Evolutionary conservation across 441 rosid genomes (phyloP).

Genomic region (Erodium texanum): DNA sequence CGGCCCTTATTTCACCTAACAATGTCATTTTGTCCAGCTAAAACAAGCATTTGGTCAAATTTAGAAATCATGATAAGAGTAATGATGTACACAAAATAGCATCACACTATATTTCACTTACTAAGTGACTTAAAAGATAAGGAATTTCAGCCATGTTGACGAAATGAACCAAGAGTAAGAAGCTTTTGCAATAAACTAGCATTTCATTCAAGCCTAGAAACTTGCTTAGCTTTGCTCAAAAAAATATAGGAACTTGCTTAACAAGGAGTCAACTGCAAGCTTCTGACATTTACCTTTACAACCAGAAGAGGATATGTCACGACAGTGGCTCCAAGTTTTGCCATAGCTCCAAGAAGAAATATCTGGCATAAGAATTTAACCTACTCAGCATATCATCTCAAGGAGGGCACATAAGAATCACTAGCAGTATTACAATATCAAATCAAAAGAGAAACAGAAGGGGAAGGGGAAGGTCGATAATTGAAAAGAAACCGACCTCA

Average conservation of each 20-base stretch:
- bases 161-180: too few relatives aligned
- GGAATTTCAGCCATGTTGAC: not conserved
- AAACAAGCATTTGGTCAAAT: not conserved
- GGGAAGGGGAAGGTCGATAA: not conserved
- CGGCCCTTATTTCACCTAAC: too few relatives aligned
- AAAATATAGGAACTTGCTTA: too few relatives aligned
- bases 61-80: not conserved
- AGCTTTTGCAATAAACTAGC: not conserved
- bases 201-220: not conserved
- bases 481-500: conserved; percentile 42
- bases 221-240: too few relatives aligned
- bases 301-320: conserved; percentile 88
- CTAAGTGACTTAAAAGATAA: not conserved
- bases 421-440: not conserved
- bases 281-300: conserved; percentile 46
- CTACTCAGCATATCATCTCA: conserved; percentile 6
- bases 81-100: not conserved
- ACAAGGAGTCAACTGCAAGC: not conserved
- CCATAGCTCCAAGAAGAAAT: conserved; percentile 88
- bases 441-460: not conserved
- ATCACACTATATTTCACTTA: not conserved
- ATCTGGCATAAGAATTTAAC: conserved; percentile 33
- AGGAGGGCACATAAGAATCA: not conserved
- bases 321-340: conserved; percentile 92
- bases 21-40: not conserved